Evolutionary conservation across 768 basidiomycete species (phyloP).

Genomic region (Amylocystis lapponica): DNA sequence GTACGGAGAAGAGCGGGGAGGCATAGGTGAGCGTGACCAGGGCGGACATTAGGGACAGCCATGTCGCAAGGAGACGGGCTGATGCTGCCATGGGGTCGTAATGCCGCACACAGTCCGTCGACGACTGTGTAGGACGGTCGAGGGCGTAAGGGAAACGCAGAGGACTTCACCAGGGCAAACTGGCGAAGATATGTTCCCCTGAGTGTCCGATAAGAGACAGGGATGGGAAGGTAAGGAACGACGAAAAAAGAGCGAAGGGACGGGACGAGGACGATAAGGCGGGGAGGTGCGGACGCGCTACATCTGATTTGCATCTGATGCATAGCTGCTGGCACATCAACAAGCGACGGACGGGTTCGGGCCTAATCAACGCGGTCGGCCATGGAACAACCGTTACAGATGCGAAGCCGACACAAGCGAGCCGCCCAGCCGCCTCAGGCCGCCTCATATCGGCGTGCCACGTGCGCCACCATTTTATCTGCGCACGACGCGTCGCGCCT

Average conservation of each 20-base stretch:
- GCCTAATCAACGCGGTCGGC: neutral
- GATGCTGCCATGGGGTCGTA: conserved; percentile 11
- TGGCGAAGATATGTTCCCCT: conserved; percentile 1
- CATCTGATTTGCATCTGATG: neutral
- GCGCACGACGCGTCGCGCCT: no score
- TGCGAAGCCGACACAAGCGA: neutral
- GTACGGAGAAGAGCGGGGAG: conserved; percentile 3
- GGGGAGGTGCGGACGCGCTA: neutral
- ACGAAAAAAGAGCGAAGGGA: conserved; percentile 5
- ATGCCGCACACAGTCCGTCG: conserved; percentile 5
- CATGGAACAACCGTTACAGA: no score
- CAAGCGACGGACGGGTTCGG: neutral
- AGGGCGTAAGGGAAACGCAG: neutral
- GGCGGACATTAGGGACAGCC: conserved; percentile 9
- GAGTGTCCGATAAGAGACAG: neutral
- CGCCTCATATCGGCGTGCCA: neutral
- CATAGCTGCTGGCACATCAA: neutral
- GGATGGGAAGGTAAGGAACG: conserved; percentile 9
- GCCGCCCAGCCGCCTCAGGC: neutral
- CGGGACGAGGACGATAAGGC: neutral
- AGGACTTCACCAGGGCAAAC: neutral
- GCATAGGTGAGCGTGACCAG: conserved; percentile 3
- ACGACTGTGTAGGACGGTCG: neutral
- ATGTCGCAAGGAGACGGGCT: conserved; percentile 11
- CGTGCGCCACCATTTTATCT: no score